Percentiles rank a stretch among this genome's conserved stretches.
These are phyloP conservation scores for Penium margaritaceum DNA, from an alignment of 139 green algal genomes.

Conservation along the genomic window DNA sequence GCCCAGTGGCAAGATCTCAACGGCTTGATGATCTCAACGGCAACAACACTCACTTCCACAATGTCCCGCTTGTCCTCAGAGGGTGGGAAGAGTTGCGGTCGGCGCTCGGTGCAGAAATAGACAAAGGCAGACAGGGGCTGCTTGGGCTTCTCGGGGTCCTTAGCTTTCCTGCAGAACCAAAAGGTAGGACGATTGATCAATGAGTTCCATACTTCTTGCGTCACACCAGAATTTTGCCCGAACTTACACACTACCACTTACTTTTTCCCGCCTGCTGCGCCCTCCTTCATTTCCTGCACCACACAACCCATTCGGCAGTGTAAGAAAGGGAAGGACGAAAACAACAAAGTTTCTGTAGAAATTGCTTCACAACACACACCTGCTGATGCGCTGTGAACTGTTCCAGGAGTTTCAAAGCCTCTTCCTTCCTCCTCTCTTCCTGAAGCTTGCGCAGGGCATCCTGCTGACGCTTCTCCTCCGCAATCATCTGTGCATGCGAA, in stretches of 20 bases:
- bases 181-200: not conserved
- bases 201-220: not conserved
- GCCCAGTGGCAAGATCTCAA: too few species aligned
- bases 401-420: not conserved
- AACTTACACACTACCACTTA: too few species aligned
- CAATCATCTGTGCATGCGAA: not conserved
- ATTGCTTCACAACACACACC: not conserved
- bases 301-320: not conserved
- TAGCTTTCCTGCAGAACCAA: conserved; percentile 1
- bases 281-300: too few species aligned
- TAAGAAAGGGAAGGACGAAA: not conserved
- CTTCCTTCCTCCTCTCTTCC: not conserved
- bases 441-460: conserved; percentile 8
- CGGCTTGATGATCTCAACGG: too few species aligned
- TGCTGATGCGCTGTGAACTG: not conserved
- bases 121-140: conserved; percentile 8
- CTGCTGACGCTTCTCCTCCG: not conserved
- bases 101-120: conserved; percentile 25
- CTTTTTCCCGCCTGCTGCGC: too few species aligned
- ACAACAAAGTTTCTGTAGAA: not conserved
- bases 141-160: conserved; percentile 29
- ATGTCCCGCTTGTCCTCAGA: not conserved
- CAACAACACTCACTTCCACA: too few species aligned
- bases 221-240: too few species aligned
- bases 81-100: not conserved